A percentile compares a stretch with the other conserved stretches of the same genome.
phyloP scores from a whole-genome alignment of 2,329 filamentous ascomycete species.

The Anisogramma anomala region DNA sequence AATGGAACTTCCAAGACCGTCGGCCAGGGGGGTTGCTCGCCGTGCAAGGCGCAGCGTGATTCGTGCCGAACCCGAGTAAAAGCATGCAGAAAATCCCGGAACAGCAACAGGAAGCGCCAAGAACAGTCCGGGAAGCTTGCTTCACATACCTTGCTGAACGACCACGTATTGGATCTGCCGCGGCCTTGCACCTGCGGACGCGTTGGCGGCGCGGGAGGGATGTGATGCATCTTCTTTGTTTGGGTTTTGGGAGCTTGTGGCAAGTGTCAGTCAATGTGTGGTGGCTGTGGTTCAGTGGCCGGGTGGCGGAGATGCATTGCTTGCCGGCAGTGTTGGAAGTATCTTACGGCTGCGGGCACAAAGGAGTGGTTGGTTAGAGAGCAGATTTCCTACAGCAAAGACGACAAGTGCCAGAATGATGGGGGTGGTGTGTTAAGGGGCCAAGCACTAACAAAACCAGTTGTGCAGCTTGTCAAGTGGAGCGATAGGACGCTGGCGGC shows the following conservation, averaged over 20 bases:
- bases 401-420: background rate
- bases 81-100: too few species aligned
- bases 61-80: too few species aligned
- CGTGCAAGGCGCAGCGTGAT: too few species aligned
- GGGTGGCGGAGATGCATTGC: slow-evolving; percentile 1
- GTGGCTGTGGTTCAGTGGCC: background rate
- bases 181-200: slow-evolving; percentile 4
- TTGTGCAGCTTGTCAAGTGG: background rate
- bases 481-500: background rate
- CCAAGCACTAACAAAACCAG: background rate
- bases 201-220: slow-evolving; percentile 12
- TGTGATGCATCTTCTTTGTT: slow-evolving; percentile 12
- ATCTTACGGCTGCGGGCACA: background rate
- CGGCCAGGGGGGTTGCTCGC: too few species aligned
- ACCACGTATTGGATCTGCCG: slow-evolving; percentile 13
- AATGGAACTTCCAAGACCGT: too few species aligned
- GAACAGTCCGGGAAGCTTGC: too few species aligned
- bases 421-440: background rate
- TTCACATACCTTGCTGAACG: slow-evolving; percentile 12
- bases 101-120: too few species aligned
- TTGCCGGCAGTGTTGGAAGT: background rate
- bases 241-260: background rate
- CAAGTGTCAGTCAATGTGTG: slow-evolving; percentile 4
- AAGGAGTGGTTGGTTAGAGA: too few species aligned
- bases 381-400: background rate